A percentile compares a stretch with the other conserved stretches of the same genome.
Conservation (phyloP, 176 grass and related monocot genomes). For the bread wheat (Triticum aestivum) region IWGSC_CS_RefSeq_v2.1 NC_057794.1:441905325-441905824, state of each 20-base stretch:
- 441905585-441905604: slow-evolving; percentile 70
- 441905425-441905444: slow-evolving; percentile 98
- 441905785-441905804: slow-evolving; percentile 91
- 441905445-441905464: slow-evolving; percentile 76
- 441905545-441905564: slow-evolving; percentile 84
- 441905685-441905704: slow-evolving; percentile 45
- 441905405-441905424: slow-evolving; percentile 98
- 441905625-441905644: slow-evolving; percentile 83
- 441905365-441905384: slow-evolving; percentile 66
- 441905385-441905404: slow-evolving; percentile 88
- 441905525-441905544: slow-evolving; percentile 60
- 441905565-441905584: slow-evolving; percentile 55
- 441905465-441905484: slow-evolving; percentile 62
- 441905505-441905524: slow-evolving; percentile 98
- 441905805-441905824: slow-evolving; percentile 73
- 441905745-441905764: slow-evolving; percentile 72
- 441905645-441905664: slow-evolving; percentile 58
- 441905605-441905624: slow-evolving; percentile 47
- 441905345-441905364: slow-evolving; percentile 53
- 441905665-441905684: slow-evolving; percentile 61
- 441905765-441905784: slow-evolving; percentile 77
- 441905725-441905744: slow-evolving; percentile 47
- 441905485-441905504: slow-evolving; percentile 98
- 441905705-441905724: slow-evolving; percentile 36
- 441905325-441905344: slow-evolving; percentile 70